Evolutionary conservation across 805 yeast species (phyloP).

Genomic region (Ogataea populi-albae): DNA sequence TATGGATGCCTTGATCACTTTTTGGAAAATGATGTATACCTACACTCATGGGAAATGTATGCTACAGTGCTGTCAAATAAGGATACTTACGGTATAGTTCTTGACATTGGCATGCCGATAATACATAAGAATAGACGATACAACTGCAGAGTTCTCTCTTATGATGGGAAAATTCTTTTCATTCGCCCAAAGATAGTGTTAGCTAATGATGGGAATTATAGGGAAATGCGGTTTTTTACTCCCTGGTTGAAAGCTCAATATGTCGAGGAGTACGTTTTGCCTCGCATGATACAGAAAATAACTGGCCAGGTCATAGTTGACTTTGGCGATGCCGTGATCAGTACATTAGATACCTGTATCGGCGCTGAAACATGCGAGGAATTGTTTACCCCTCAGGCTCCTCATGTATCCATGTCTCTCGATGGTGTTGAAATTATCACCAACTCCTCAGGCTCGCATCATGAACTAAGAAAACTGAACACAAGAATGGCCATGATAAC

Average conservation of each 20-base stretch:
- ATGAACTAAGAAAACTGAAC: conserved; percentile 86
- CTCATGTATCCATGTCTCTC: conserved; percentile 85
- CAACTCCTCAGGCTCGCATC: conserved; percentile 97
- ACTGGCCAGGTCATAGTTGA: conserved; percentile 67
- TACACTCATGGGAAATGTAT: conserved; percentile 95
- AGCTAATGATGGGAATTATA: conserved; percentile 96
- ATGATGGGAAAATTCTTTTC: conserved; percentile 72
- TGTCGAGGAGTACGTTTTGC: conserved; percentile 71
- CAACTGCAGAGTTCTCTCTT: conserved; percentile 85
- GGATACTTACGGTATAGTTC: conserved; percentile 70
- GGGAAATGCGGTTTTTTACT: conserved; percentile 96
- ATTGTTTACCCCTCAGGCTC: conserved; percentile 92
- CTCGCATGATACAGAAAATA: conserved; percentile 60
- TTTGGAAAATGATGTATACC: conserved; percentile 79
- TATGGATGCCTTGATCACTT: conserved; percentile 95
- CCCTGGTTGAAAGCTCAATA: conserved; percentile 86
- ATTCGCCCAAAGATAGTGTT: conserved; percentile 91
- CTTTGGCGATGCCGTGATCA: conserved; percentile 89
- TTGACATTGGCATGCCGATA: conserved; percentile 95
- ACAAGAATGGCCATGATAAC: conserved; percentile 79
- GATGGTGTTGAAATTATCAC: conserved; percentile 98
- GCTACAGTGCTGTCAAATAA: conserved; percentile 65
- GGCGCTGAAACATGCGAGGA: conserved; percentile 99
- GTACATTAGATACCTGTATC: conserved; percentile 79
- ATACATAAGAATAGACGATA: conserved; percentile 83